Base-by-base conservation (phyloP, 2,329 filamentous ascomycete genomes). In the Geosmithia flava region DNA sequence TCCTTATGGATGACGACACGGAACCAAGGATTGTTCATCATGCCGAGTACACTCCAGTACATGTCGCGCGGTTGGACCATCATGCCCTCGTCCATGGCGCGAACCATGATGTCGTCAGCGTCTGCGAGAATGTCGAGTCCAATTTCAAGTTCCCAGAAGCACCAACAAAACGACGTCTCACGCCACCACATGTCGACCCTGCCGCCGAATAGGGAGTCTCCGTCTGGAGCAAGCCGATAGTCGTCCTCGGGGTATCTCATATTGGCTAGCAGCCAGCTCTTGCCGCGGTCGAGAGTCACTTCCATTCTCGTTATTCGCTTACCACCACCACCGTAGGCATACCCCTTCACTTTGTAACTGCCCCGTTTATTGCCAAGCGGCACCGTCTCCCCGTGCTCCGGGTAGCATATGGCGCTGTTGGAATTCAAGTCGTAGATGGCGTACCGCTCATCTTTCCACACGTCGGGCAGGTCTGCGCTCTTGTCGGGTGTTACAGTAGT, bases 21-120 rank as follows among this genome's bases (percentile, higher is more conserved):
- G 62, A 85, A 96, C 90, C 90, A 96, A 0, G 87, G 86, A 56
- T 95, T 95, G 66, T 95, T 95, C 90, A 96, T 95, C 90, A 96
- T 96, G 0, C 90, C 89, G 40, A 95, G 68, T 2, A 95, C 88
- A 51, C 81, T 89, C 90, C 90, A 96, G 67, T 95, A 95, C 87
- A 95, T 93, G 58, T 96, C 90, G 52, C 87, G 76, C 78, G 51
- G 51, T 42, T 50, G 48, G 13, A 49, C 46, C 51, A 50, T 49
- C 47, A 52, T 46, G 17, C 48, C 45, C 54, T 95, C 90, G 55
- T 96, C 90, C 88, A 95, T 95, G 4, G 83, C 84, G 43, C 90
- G 76, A 5, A 95, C 81, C 58, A 94, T 74, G 39, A 96, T 79
- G 56, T 89, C 87, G 42, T 80, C 76, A 1, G 85, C 76, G 2